These are phyloP conservation scores for Cerioporus squamosus DNA, from an alignment of 1,284 basidiomycete genomes.

Conservation along the genomic window DNA sequence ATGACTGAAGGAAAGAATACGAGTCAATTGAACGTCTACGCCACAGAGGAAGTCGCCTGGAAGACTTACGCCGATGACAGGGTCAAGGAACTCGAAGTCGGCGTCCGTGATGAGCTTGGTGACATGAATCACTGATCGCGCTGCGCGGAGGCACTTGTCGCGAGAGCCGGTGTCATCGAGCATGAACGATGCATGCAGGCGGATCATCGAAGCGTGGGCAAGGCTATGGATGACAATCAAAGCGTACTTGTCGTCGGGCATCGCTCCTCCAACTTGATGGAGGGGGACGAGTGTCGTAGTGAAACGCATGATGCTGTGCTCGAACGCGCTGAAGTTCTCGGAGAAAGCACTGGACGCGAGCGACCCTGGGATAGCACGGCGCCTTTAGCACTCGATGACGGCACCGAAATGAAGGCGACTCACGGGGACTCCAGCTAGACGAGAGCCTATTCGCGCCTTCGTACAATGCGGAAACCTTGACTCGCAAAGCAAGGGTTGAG, in stretches of 20 bases:
- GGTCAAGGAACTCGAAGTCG: conserved; percentile 73
- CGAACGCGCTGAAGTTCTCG: conserved; percentile 63
- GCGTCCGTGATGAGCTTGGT: conserved; percentile 63
- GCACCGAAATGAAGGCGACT: conserved; percentile 31
- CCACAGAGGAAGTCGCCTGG: conserved; percentile 1
- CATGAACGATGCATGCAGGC: conserved; percentile 65
- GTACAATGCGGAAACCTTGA: conserved; percentile 76
- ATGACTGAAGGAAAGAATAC: conserved; percentile 49
- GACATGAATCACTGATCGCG: conserved; percentile 58
- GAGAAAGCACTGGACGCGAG: conserved; percentile 48
- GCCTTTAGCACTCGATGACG: conserved; percentile 15
- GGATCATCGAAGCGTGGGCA: conserved; percentile 68
- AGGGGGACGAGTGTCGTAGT: conserved; percentile 63
- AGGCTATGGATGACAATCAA: conserved; percentile 67
- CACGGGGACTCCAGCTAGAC: conserved; percentile 62
- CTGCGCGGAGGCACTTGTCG: conserved; percentile 66
- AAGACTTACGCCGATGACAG: conserved; percentile 67
- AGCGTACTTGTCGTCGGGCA: conserved; percentile 61
- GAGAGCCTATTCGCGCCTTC: conserved; percentile 66
- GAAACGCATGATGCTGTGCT: conserved; percentile 66
- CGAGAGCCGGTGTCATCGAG: conserved; percentile 62
- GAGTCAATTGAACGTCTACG: neutral
- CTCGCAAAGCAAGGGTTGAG: conserved; percentile 64
- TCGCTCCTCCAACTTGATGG: conserved; percentile 62
- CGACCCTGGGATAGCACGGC: conserved; percentile 35